phyloP scores from a whole-genome alignment of 768 basidiomycete genomes.

The Guyanaporus albipodus region DNA sequence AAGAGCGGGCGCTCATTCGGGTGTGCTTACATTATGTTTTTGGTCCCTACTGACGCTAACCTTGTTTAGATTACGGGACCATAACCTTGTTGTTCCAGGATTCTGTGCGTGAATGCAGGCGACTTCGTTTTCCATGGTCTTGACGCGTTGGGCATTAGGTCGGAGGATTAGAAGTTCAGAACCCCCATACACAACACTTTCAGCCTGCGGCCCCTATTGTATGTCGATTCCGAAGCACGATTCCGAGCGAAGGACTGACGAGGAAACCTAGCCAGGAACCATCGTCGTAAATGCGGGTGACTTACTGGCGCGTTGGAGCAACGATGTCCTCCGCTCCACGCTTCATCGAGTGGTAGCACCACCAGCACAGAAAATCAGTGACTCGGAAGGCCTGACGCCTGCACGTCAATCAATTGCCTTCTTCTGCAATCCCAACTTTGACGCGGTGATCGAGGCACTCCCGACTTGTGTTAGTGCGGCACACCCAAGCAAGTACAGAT shows the following conservation, averaged over 20 bases:
- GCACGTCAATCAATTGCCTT: constrained; percentile 78
- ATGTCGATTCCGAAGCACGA: constrained; percentile 24
- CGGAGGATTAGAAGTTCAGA: constrained; percentile 79
- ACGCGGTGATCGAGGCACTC: constrained; percentile 62
- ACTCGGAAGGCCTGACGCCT: constrained; percentile 54
- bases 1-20: constrained; percentile 80
- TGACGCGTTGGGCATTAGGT: constrained; percentile 38
- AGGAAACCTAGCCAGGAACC: constrained; percentile 56
- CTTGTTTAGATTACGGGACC: constrained; percentile 65
- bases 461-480: constrained; percentile 47
- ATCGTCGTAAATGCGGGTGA: constrained; percentile 84
- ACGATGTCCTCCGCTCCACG: constrained; percentile 74
- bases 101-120: constrained; percentile 36
- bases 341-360: constrained; percentile 83
- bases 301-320: constrained; percentile 78
- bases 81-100: constrained; percentile 81
- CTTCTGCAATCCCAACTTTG: constrained; percentile 82
- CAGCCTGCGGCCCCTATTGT: constrained; percentile 76
- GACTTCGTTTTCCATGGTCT: not conserved
- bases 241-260: constrained; percentile 2
- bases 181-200: constrained; percentile 70
- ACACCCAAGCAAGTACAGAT: constrained; percentile 62
- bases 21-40: constrained; percentile 26
- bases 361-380: constrained; percentile 43
- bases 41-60: not conserved